Percentiles rank a stretch among this genome's conserved stretches.
Evolutionary conservation across 768 basidiomycete species (phyloP).

Genomic region (Tricholoma sp.): DNA sequence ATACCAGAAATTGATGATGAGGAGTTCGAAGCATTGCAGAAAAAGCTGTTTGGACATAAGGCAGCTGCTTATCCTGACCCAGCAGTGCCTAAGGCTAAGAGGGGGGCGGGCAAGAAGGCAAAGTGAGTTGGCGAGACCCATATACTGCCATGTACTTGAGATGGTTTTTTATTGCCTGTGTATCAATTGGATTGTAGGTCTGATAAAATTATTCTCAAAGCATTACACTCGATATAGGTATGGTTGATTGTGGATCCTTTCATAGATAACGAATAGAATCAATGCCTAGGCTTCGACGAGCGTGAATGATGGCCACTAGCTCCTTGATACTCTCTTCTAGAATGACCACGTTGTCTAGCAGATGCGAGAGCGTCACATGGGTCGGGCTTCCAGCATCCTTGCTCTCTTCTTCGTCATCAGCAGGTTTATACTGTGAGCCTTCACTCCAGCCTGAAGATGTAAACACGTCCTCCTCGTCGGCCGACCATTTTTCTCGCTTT

Average conservation of each 20-base stretch:
- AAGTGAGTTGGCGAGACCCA: conserved; percentile 17
- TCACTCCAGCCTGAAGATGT: conserved; percentile 32
- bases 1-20: conserved; percentile 62
- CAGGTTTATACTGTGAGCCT: conserved; percentile 11
- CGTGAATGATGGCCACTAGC: conserved; percentile 79
- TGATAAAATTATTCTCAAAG: neutral
- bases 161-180: neutral
- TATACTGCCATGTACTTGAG: neutral
- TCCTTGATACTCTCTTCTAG: conserved; percentile 96
- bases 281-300: conserved; percentile 77
- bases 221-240: neutral
- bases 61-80: conserved; percentile 20
- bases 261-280: conserved; percentile 76
- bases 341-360: conserved; percentile 92
- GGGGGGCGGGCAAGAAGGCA: conserved; percentile 27
- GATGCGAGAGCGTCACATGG: conserved; percentile 69
- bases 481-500: conserved; percentile 44
- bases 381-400: conserved; percentile 22
- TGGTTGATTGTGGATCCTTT: conserved; percentile 1
- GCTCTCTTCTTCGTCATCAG: conserved; percentile 26
- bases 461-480: conserved; percentile 73
- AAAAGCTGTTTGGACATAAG: conserved; percentile 48
- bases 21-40: conserved; percentile 57
- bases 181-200: neutral
- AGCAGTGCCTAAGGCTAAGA: conserved; percentile 16